Percentiles rank a stretch among this genome's conserved stretches.
These are phyloP conservation scores for Tillandsia fasciculata DNA, from an alignment of 176 grass and related monocot species.

Conservation along the genomic window DNA sequence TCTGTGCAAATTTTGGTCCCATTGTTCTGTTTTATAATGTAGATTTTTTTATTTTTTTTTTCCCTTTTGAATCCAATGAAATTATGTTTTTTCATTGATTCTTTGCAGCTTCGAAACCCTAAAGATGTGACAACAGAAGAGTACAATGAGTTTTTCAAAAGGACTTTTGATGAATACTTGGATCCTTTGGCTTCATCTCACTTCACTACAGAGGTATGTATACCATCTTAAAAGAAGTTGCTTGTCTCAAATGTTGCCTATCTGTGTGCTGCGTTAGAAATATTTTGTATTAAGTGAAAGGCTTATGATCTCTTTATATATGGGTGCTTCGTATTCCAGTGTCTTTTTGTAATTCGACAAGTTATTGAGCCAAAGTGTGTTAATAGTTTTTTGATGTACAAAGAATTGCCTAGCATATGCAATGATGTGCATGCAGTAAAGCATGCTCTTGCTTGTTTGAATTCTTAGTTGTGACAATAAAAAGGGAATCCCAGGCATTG, in stretches of 20 bases:
- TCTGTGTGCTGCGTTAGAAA: background rate
- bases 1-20: background rate
- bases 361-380: too few species aligned
- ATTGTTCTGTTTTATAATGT: background rate
- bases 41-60: background rate
- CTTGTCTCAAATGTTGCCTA: background rate
- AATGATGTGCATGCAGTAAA: too few species aligned
- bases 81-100: background rate
- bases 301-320: too few species aligned
- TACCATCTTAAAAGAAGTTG: background rate
- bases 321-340: too few species aligned
- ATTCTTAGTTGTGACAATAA: too few species aligned
- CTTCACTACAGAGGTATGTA: slow-evolving; percentile 83
- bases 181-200: slow-evolving; percentile 82
- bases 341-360: too few species aligned
- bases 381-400: too few species aligned
- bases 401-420: too few species aligned
- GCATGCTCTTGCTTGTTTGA: too few species aligned
- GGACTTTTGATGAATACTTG: slow-evolving; percentile 84
- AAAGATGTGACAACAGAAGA: slow-evolving; percentile 81
- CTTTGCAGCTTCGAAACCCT: slow-evolving; percentile 64
- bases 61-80: background rate
- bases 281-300: too few species aligned
- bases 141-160: slow-evolving; percentile 98
- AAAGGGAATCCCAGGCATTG: too few species aligned